A percentile compares a stretch with the other conserved stretches of the same genome.
Conservation (phyloP, 305 asterid genomes). For the Coffea humblotiana region DNA sequence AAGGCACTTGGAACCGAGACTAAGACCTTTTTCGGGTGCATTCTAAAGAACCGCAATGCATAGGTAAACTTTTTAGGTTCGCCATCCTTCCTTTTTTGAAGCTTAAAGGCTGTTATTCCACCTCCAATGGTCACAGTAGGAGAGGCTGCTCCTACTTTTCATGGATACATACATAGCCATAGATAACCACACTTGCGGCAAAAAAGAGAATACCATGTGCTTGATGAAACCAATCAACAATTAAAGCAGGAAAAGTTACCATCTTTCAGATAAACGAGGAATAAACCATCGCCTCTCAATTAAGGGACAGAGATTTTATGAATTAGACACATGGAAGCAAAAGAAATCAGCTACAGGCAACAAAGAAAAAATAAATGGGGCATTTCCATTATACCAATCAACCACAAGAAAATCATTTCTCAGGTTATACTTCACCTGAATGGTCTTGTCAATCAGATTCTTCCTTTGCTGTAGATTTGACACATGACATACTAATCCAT, state of each 20-base stretch:
- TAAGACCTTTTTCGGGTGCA: neutral
- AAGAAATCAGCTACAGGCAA: neutral
- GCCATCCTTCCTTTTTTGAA: neutral
- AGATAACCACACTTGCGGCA: too few species aligned
- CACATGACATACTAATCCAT: conserved; percentile 82
- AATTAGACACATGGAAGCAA: neutral
- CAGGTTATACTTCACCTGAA: conserved; percentile 48
- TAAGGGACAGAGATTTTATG: neutral
- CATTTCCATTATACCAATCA: neutral
- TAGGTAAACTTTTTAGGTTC: neutral
- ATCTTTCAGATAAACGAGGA: neutral
- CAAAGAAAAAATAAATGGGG: neutral
- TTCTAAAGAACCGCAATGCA: neutral
- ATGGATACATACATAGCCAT: neutral
- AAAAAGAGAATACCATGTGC: neutral
- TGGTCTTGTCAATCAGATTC: conserved; percentile 61
- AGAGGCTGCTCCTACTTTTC: neutral
- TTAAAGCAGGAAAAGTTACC: neutral
- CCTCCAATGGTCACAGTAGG: neutral
- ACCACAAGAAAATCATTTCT: neutral
- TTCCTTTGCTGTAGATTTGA: conserved; percentile 73
- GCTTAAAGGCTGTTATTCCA: neutral
- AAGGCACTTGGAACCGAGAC: neutral
- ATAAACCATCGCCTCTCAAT: neutral
- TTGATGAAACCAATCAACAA: neutral